Evolutionary conservation across 1,284 basidiomycete genomes (phyloP).

Genomic region (Sanguinoderma infundibulare): DNA sequence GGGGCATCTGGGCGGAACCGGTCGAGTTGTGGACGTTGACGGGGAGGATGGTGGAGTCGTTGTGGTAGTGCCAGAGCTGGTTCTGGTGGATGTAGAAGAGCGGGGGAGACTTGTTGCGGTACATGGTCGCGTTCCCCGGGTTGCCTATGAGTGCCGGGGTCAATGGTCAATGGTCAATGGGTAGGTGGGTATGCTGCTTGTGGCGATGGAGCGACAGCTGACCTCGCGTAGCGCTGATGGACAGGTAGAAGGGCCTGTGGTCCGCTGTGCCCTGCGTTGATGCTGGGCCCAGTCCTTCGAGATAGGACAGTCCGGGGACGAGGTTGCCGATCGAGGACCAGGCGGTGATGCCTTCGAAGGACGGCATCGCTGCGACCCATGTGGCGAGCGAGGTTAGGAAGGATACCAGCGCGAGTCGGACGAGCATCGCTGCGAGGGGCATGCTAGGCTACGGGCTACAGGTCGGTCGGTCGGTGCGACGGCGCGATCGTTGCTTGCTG

Average conservation of each 20-base stretch:
- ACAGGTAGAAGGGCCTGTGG: slow-evolving; percentile 43
- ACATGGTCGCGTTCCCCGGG: slow-evolving; percentile 37
- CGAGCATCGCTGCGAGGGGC: slow-evolving; percentile 23
- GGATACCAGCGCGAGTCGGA: slow-evolving; percentile 27
- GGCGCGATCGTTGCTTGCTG: not conserved
- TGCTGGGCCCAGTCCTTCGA: slow-evolving; percentile 48
- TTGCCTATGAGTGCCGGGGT: slow-evolving; percentile 25
- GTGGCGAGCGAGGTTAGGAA: slow-evolving; percentile 27
- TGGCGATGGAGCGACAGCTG: not conserved
- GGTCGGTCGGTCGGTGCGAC: not conserved
- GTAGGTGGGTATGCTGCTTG: slow-evolving; percentile 5
- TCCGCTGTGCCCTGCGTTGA: slow-evolving; percentile 10
- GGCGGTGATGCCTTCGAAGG: slow-evolving; percentile 49
- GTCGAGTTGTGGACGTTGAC: slow-evolving; percentile 61
- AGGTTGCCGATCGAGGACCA: slow-evolving; percentile 49
- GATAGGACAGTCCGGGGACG: slow-evolving; percentile 50
- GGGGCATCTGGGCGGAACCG: slow-evolving; percentile 43
- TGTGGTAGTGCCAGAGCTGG: slow-evolving; percentile 58
- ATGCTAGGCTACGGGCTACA: slow-evolving; percentile 13
- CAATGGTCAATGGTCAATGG: slow-evolving; percentile 1
- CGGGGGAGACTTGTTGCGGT: slow-evolving; percentile 38
- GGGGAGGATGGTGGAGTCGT: slow-evolving; percentile 57
- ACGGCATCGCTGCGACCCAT: slow-evolving; percentile 44
- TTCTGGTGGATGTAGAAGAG: slow-evolving; percentile 59
- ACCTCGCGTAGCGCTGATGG: slow-evolving; percentile 35